A percentile compares a stretch with the other conserved stretches of the same genome.
These are phyloP conservation scores for Phytophthora melonis DNA, from an alignment of 352 stramenopile species.

Conservation along the genomic window DNA sequence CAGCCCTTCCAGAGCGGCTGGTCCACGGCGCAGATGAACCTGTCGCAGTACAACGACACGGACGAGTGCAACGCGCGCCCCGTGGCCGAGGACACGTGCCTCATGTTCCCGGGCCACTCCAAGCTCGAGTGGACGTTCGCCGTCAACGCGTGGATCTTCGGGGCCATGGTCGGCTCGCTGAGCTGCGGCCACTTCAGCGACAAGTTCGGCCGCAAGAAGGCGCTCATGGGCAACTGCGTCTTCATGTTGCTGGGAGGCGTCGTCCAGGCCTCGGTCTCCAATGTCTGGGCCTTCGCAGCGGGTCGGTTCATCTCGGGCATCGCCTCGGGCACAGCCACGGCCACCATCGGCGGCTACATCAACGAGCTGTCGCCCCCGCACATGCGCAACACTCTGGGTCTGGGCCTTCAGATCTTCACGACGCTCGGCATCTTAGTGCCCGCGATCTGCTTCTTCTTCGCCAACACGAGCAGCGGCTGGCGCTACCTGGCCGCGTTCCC, in stretches of 20 bases:
- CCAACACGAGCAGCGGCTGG: conserved; percentile 53
- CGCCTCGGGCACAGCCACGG: conserved; percentile 29
- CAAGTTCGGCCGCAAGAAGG: conserved; percentile 32
- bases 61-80: conserved; percentile 24
- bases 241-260: conserved; percentile 50
- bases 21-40: conserved; percentile 28
- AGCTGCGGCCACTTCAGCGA: conserved; percentile 41
- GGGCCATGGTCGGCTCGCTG: conserved; percentile 56
- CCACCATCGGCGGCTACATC: conserved; percentile 37
- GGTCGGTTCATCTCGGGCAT: conserved; percentile 47
- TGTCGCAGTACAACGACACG: conserved; percentile 23
- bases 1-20: conserved; percentile 22
- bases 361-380: conserved; percentile 45
- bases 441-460: conserved; percentile 30
- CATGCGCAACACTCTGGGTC: conserved; percentile 47
- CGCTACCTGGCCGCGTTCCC: conserved; percentile 41
- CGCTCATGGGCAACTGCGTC: conserved; percentile 29
- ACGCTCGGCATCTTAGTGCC: conserved; percentile 54
- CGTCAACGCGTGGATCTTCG: conserved; percentile 58
- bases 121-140: conserved; percentile 19
- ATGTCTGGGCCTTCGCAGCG: conserved; percentile 34
- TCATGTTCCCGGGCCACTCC: conserved; percentile 21
- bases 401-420: conserved; percentile 55
- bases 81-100: conserved; percentile 15
- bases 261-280: conserved; percentile 36